Conservation (phyloP, 192 early-diverging fungal species). For the Phycomyces nitens region DNA sequence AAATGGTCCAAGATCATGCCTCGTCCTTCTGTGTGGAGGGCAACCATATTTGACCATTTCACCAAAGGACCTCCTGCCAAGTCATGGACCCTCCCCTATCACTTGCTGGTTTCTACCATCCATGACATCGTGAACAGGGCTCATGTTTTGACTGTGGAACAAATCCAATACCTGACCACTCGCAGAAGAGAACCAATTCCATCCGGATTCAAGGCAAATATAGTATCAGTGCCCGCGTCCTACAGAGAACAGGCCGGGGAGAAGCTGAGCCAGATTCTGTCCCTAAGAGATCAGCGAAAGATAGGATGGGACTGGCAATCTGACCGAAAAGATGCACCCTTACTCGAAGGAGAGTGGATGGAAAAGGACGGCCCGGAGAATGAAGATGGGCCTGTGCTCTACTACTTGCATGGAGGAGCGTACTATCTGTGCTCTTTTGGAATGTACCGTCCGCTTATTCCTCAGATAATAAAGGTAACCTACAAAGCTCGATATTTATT, state of each 20-base stretch:
- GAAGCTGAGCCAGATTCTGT: slow-evolving; percentile 29
- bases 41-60: no score
- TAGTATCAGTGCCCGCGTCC: slow-evolving; percentile 18
- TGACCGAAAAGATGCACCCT: slow-evolving; percentile 16
- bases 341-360: slow-evolving; percentile 41
- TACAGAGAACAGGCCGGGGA: slow-evolving; percentile 36
- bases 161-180: slow-evolving; percentile 33
- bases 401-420: slow-evolving; percentile 78
- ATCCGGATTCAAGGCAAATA: neutral
- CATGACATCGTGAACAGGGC: slow-evolving; percentile 28
- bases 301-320: slow-evolving; percentile 49
- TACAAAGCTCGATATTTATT: neutral
- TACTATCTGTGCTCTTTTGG: slow-evolving; percentile 45
- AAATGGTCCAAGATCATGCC: no score
- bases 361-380: slow-evolving; percentile 14
- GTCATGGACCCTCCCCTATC: slow-evolving; percentile 40
- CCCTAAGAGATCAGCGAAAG: slow-evolving; percentile 17
- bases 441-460: slow-evolving; percentile 38
- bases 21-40: no score
- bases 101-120: slow-evolving; percentile 30
- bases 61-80: slow-evolving; percentile 40
- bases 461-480: slow-evolving; percentile 44
- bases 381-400: slow-evolving; percentile 49
- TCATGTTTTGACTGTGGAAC: slow-evolving; percentile 31
- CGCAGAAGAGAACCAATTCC: slow-evolving; percentile 26